Base-by-base conservation (phyloP, 495 filamentous ascomycete species). In the Apiosordaria backusii region DNA sequence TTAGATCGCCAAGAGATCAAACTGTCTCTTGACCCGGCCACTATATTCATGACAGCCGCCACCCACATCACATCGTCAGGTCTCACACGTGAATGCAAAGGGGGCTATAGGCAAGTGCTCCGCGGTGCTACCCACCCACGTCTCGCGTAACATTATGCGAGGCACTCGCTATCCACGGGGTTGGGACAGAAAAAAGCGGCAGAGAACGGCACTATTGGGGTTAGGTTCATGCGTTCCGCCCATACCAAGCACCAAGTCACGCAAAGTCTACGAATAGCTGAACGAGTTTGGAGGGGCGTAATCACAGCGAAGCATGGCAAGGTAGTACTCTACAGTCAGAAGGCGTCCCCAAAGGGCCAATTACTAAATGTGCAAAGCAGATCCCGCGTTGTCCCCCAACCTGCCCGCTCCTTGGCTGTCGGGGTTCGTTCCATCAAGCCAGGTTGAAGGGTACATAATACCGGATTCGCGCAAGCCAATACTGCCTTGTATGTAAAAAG, bases 1-100 rank as follows among this genome's bases (percentile, higher is more conserved):
- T 65, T 78, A 65, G 60, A 53, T 62, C 52, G 29, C 54, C 50
- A 65, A 65, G 54, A 40, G 27, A 61, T 40, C n/a, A 19, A 61
- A 21, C 9, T 45, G 9, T 15, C 35, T 13, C 10, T 45, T 45
- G 35, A 45, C 35, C 16, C 16, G 35, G 35, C 13, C 35, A 7
- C 35, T 45, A 13, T 45, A 45, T 45, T 13, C 35, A 45, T 45
- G 16, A 2, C 35, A 45, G 35, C 35, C 35, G 24, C n/a, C 27
- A 27, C 59, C 24, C 13, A 19, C 18, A 21, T 21, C 25, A 40
- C 15, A 25, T n/a, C 22, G 59, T 23, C 18, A 25, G 26, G 26
- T 25, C n/a, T 61, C n/a, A 45, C 7, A 29, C 24, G 18, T 61
- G 57, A 59, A 25, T 25, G 57, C 57, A 26, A 18, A 59, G 57